Base-by-base conservation (phyloP, 2,329 filamentous ascomycete genomes). In the Calonectria fujianensis region DNA sequence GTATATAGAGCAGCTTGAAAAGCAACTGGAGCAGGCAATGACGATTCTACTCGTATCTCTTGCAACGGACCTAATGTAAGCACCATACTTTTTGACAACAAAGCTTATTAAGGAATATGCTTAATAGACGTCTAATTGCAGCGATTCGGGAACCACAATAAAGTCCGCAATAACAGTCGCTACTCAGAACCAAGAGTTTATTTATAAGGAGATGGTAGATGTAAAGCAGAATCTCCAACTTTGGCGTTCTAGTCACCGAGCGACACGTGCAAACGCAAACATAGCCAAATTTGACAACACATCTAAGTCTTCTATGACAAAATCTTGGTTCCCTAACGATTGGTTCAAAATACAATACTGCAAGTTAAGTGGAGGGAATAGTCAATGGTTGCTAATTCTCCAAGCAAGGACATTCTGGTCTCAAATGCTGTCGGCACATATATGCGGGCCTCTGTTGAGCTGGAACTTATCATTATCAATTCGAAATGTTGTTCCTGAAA, bases 281-380 rank as follows among this genome's bases (percentile, higher is more conserved):
- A 35, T 32, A 57, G 4, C 29, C 31, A n/a, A 20, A 14, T 11
- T 32, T n/a, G 3, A 59, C 29, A 37, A n/a, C 39, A n/a, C 20
- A 37, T 14, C 10, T 4, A n/a, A 59, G 4, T 24, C 20, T 39
- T 59, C 54, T 37, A 37, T n/a, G 6, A 2, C n/a, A n/a, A 39
- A 24, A 14, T 37, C 32, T 24, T 39, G 54, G 54, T 37, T 59
- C 39, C 32, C 54, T 27, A 13, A 9, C n/a, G 32, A 39, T 27
- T 59, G 54, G 54, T 59, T 59, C 4, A 59, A 39, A n/a, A 24
- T 59, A 13, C 54, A 59, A 24, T 59, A 37, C 39, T 59, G 31
- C 20, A 59, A n/a, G 20, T 24, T 24, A 16, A 59, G 54, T 59
- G 32, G 54, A 13, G 13, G 29, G 5, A 35, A 59, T 59, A 37